phyloP scores from a whole-genome alignment of 129 eudicot genomes.

The Calendula officinalis region DNA sequence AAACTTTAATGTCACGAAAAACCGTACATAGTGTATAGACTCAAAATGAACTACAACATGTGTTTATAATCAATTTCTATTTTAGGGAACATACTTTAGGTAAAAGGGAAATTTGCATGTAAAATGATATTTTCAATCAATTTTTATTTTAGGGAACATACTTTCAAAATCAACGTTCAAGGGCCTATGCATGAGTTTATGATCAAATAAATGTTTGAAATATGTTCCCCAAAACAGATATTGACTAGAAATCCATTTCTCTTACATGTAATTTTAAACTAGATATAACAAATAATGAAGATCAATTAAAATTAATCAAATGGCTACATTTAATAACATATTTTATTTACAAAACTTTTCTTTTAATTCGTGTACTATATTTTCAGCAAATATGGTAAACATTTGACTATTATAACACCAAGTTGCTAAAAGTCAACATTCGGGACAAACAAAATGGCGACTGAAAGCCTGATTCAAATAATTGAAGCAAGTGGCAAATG shows the following conservation, averaged over 20 bases:
- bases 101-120: neutral
- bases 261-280: neutral
- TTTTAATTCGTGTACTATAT: neutral
- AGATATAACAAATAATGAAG: neutral
- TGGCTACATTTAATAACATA: slow-evolving; percentile 7
- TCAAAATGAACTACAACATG: too few species aligned
- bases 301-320: neutral
- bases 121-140: neutral
- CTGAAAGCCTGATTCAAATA: slow-evolving; percentile 67
- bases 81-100: neutral
- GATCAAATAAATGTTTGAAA: neutral
- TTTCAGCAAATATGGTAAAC: slow-evolving; percentile 22
- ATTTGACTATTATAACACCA: slow-evolving; percentile 11
- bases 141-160: neutral
- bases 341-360: slow-evolving; percentile 10
- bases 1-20: too few species aligned
- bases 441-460: slow-evolving; percentile 45
- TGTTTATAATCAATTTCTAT: too few species aligned
- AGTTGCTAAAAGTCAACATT: neutral
- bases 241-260: neutral
- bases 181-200: neutral
- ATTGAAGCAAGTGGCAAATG: slow-evolving; percentile 46
- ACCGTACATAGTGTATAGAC: too few species aligned
- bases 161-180: neutral
- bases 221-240: neutral